phyloP scores from a whole-genome alignment of 2,329 filamentous ascomycete genomes.

The Fusarium sp. region DNA sequence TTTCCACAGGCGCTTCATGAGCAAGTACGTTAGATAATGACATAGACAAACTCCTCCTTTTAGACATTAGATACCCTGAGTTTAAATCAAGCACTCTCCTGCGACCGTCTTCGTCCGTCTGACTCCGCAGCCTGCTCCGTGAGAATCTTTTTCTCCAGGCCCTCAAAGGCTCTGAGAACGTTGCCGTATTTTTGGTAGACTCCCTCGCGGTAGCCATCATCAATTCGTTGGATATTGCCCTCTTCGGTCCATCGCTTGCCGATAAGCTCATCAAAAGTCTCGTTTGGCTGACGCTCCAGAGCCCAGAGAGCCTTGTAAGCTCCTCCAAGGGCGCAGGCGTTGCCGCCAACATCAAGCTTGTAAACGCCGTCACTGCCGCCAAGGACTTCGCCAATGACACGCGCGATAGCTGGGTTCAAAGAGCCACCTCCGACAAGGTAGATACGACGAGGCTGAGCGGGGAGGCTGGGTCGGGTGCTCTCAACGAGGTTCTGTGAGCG shows the following conservation, averaged over 20 bases:
- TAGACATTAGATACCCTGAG: constrained; percentile 49
- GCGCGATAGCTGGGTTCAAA: constrained; percentile 88
- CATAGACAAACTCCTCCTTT: constrained; percentile 27
- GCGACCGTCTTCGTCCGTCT: constrained; percentile 13
- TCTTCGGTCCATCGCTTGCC: constrained; percentile 87
- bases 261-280: constrained; percentile 91
- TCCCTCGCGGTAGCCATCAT: constrained; percentile 81
- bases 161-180: constrained; percentile 80
- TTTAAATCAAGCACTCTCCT: constrained; percentile 35
- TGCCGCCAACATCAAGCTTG: constrained; percentile 92
- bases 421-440: constrained; percentile 96
- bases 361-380: constrained; percentile 92
- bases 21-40: constrained; percentile 70
- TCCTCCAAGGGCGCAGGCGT: constrained; percentile 92
- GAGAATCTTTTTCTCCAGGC: constrained; percentile 78
- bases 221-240: constrained; percentile 84
- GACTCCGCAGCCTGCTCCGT: constrained; percentile 48
- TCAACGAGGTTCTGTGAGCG: constrained; percentile 83
- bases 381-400: constrained; percentile 87
- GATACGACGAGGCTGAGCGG: constrained; percentile 86
- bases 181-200: constrained; percentile 83
- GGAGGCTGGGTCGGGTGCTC: constrained; percentile 67
- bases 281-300: constrained; percentile 73
- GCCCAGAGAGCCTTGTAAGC: constrained; percentile 98
- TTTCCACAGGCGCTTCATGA: constrained; percentile 98